Conservation (phyloP, 345 rosid species). For the Brassica rapa region DNA sequence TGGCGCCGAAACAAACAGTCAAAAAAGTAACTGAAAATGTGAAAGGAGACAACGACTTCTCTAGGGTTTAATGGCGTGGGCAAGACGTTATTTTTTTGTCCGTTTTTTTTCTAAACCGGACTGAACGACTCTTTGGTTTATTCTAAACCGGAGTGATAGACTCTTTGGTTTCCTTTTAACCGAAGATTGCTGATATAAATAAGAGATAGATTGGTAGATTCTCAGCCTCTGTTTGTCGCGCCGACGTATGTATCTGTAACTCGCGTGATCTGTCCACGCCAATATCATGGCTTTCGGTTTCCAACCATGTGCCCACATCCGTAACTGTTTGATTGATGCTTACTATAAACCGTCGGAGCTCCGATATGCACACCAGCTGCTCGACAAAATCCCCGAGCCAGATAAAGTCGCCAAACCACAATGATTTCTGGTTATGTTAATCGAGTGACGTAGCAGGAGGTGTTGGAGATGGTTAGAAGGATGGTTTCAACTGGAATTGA, state of each 20-base stretch:
- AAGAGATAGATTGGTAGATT: not conserved
- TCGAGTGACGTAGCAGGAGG: too few relatives aligned
- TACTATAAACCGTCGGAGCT: constrained; percentile 40
- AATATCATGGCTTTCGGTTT: constrained; percentile 40
- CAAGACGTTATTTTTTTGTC: constrained; percentile 18
- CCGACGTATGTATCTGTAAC: too few relatives aligned
- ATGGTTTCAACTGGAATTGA: too few relatives aligned
- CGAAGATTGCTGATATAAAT: too few relatives aligned
- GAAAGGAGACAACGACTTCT: not conserved
- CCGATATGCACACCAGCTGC: constrained; percentile 32
- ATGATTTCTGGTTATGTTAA: too few relatives aligned
- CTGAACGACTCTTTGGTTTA: not conserved
- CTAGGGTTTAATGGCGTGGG: constrained; percentile 28
- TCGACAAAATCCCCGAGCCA: constrained; percentile 34
- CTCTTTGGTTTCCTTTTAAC: too few relatives aligned
- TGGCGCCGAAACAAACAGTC: constrained; percentile 36
- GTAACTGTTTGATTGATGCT: constrained; percentile 34
- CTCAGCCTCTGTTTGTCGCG: constrained; percentile 40
- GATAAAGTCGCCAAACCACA: constrained; percentile 40
- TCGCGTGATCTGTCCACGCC: constrained; percentile 34
- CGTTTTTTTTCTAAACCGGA: constrained; percentile 19
- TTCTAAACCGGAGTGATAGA: not conserved
- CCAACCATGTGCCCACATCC: constrained; percentile 38
- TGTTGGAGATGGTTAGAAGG: too few relatives aligned
- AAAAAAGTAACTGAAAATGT: constrained; percentile 1